Evolutionary conservation across 768 basidiomycete genomes (phyloP).

Genomic region (Pleurotus djamor): DNA sequence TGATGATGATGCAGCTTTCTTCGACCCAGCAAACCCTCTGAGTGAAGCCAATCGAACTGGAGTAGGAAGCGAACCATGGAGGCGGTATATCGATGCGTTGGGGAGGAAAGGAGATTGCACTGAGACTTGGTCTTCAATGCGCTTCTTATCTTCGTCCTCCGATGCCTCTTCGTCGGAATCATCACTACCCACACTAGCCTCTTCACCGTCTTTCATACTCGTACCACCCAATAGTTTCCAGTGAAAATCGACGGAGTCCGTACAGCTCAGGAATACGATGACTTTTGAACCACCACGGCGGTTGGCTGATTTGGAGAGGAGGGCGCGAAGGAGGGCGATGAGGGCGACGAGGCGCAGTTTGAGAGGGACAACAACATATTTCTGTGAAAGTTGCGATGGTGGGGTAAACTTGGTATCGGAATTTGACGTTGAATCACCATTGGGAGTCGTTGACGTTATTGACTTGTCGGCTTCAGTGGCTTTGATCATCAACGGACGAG

Average conservation of each 20-base stretch:
- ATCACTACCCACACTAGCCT: slow-evolving; percentile 20
- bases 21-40: slow-evolving; percentile 67
- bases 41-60: slow-evolving; percentile 78
- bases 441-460: slow-evolving; percentile 12
- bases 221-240: slow-evolving; percentile 82
- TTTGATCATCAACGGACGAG: slow-evolving; percentile 82
- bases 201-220: slow-evolving; percentile 48
- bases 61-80: slow-evolving; percentile 91
- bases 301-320: slow-evolving; percentile 56
- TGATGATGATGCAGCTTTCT: slow-evolving; percentile 19
- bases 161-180: slow-evolving; percentile 18
- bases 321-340: slow-evolving; percentile 77
- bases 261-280: slow-evolving; percentile 95
- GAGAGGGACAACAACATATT: slow-evolving; percentile 85
- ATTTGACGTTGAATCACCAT: slow-evolving; percentile 13
- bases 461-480: slow-evolving; percentile 52
- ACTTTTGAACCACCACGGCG: slow-evolving; percentile 61
- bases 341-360: slow-evolving; percentile 94
- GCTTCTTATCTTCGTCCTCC: background rate
- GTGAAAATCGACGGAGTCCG: slow-evolving; percentile 97
- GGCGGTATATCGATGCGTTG: slow-evolving; percentile 75
- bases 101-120: slow-evolving; percentile 78
- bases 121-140: slow-evolving; percentile 39
- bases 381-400: slow-evolving; percentile 90
- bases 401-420: slow-evolving; percentile 76